These are phyloP conservation scores for Pseudopyricularia cyperi DNA, from an alignment of 2,329 filamentous ascomycete genomes.

Conservation along the genomic window DNA sequence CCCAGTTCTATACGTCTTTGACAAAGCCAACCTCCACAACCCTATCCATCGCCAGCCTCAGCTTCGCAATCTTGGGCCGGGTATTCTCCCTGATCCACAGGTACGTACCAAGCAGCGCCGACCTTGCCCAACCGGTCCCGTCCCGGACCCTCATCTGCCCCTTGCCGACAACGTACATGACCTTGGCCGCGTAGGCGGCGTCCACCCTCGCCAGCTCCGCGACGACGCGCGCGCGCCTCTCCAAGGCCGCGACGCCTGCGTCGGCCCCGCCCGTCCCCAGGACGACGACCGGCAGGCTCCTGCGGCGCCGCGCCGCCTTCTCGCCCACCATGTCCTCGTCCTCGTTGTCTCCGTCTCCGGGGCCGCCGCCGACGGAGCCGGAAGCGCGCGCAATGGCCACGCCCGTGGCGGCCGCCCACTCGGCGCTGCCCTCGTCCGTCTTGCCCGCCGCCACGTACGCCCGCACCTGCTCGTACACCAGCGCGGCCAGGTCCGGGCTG, in stretches of 20 bases:
- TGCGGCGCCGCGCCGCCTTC: background rate
- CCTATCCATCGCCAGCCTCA: constrained; percentile 42
- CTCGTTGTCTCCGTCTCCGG: background rate
- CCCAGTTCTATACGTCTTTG: constrained; percentile 38
- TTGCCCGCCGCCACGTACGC: constrained; percentile 20
- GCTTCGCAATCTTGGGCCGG: constrained; percentile 48
- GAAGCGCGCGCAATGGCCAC: background rate
- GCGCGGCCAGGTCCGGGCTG: constrained; percentile 43
- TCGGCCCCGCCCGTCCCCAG: background rate
- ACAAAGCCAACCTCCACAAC: constrained; percentile 56
- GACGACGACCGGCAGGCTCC: background rate
- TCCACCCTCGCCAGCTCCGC: constrained; percentile 31
- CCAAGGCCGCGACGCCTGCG: background rate
- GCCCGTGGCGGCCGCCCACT: background rate
- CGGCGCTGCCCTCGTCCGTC: background rate
- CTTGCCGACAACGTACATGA: constrained; percentile 45
- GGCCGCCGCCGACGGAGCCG: background rate
- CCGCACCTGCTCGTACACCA: constrained; percentile 47
- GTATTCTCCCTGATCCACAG: constrained; percentile 52
- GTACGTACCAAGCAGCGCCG: constrained; percentile 36
- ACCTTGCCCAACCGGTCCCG: constrained; percentile 27
- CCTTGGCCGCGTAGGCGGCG: constrained; percentile 30
- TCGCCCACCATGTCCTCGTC: background rate
- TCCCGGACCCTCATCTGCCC: constrained; percentile 39
- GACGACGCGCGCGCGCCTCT: constrained; percentile 12